Conservation (phyloP, 768 basidiomycete genomes). For the Leccinellum luteum region DNA sequence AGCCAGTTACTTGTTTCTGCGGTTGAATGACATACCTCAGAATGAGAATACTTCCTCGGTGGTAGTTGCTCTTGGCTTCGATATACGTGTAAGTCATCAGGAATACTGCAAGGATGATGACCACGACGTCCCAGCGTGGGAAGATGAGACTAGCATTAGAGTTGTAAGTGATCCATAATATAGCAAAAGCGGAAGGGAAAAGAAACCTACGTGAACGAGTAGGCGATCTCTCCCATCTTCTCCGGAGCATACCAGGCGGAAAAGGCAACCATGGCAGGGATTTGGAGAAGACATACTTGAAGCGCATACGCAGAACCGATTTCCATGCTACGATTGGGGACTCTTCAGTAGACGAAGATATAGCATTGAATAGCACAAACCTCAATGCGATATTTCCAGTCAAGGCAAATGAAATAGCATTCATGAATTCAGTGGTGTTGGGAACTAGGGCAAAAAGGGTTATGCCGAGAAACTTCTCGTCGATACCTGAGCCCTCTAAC, state of each 20-base stretch:
- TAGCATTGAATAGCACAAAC: constrained; percentile 39
- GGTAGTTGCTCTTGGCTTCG: constrained; percentile 98
- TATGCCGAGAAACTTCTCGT: constrained; percentile 96
- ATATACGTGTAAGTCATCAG: constrained; percentile 98
- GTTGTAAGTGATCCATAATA: constrained; percentile 1
- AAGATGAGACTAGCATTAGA: constrained; percentile 74
- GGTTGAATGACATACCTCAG: constrained; percentile 59
- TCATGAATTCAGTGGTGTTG: constrained; percentile 99
- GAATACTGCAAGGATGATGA: constrained; percentile 94
- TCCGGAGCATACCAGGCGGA: constrained; percentile 91
- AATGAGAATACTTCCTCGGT: constrained; percentile 93
- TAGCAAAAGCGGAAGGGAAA: not conserved
- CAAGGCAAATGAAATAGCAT: constrained; percentile 95
- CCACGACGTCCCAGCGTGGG: constrained; percentile 97
- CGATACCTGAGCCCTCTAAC: constrained; percentile 84
- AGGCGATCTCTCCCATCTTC: constrained; percentile 80
- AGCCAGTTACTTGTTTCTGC: not conserved
- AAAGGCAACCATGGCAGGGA: constrained; percentile 98
- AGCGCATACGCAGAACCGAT: constrained; percentile 99
- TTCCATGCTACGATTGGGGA: constrained; percentile 74
- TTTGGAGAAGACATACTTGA: constrained; percentile 96
- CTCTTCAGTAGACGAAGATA: not conserved
- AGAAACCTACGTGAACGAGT: constrained; percentile 85
- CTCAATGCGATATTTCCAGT: constrained; percentile 96
- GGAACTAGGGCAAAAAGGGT: constrained; percentile 97